Percentiles rank a stretch among this genome's conserved stretches.
phyloP scores from a whole-genome alignment of 805 yeast genomes.

The Ogataea ganodermae region DNA sequence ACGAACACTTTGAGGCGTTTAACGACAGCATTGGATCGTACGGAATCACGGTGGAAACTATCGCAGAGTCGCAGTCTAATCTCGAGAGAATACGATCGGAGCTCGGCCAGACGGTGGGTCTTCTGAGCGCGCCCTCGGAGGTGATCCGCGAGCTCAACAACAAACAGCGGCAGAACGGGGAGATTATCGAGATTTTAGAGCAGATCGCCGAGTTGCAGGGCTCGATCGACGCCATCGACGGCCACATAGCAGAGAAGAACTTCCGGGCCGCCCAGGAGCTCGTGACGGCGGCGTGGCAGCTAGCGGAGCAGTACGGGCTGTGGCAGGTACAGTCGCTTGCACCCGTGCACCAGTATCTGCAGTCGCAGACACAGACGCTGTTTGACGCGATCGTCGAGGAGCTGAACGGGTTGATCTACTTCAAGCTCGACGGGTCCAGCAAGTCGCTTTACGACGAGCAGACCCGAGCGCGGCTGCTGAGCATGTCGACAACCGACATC shows the following conservation, averaged over 20 bases:
- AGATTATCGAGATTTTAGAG: conserved; percentile 69
- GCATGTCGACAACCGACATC: conserved; percentile 27
- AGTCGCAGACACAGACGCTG: conserved; percentile 57
- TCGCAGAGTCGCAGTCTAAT: conserved; percentile 60
- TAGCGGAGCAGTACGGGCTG: conserved; percentile 52
- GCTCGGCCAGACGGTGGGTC: conserved; percentile 22
- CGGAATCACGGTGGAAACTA: conserved; percentile 62
- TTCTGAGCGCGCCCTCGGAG: conserved; percentile 50
- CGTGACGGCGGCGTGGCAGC: conserved; percentile 39
- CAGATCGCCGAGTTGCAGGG: conserved; percentile 61
- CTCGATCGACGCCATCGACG: conserved; percentile 66
- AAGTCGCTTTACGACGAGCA: conserved; percentile 33
- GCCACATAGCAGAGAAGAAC: conserved; percentile 64
- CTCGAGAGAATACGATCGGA: conserved; percentile 24
- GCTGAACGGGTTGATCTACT: conserved; percentile 54
- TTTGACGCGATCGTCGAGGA: conserved; percentile 79
- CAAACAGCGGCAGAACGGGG: conserved; percentile 60
- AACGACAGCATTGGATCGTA: conserved; percentile 85
- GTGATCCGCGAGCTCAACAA: conserved; percentile 64
- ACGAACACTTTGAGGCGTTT: conserved; percentile 79
- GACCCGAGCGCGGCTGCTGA: conserved; percentile 16
- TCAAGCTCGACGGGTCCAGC: conserved; percentile 27
- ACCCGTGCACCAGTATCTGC: conserved; percentile 52
- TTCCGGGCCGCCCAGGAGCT: conserved; percentile 50
- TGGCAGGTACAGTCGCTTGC: conserved; percentile 60